These are phyloP conservation scores for Plantago major DNA, from an alignment of 257 asterid genomes.

Conservation along the genomic window DNA sequence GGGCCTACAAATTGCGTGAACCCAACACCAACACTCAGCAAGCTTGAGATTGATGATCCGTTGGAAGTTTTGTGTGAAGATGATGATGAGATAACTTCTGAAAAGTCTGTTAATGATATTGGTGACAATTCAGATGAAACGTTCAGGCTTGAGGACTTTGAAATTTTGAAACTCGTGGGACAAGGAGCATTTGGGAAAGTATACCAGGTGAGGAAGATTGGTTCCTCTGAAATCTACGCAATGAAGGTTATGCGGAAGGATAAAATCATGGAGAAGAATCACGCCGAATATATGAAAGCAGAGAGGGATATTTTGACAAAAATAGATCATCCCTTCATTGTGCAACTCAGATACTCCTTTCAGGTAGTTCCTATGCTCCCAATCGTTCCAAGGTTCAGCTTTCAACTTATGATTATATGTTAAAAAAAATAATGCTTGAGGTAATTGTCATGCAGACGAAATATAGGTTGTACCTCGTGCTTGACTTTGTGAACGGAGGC, in stretches of 20 bases:
- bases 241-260: slow-evolving; percentile 86
- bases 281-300: slow-evolving; percentile 61
- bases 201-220: slow-evolving; percentile 65
- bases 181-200: slow-evolving; percentile 87
- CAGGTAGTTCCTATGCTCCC: slow-evolving; percentile 39
- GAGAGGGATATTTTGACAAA: slow-evolving; percentile 77
- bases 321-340: slow-evolving; percentile 66
- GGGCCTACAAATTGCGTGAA: slow-evolving; percentile 51
- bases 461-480: slow-evolving; percentile 72
- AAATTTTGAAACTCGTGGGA: slow-evolving; percentile 68
- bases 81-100: slow-evolving; percentile 20
- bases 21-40: slow-evolving; percentile 35
- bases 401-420: neutral
- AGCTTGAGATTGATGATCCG: slow-evolving; percentile 43
- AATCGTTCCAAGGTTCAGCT: neutral
- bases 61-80: slow-evolving; percentile 28
- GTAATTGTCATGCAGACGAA: slow-evolving; percentile 43
- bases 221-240: slow-evolving; percentile 62
- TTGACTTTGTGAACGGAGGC: slow-evolving; percentile 83
- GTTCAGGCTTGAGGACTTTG: slow-evolving; percentile 66
- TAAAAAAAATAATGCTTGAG: neutral
- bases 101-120: slow-evolving; percentile 18
- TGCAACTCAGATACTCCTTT: slow-evolving; percentile 71
- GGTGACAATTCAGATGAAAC: slow-evolving; percentile 24
- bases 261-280: slow-evolving; percentile 71